Evolutionary conservation across 306 rosid genomes (phyloP).

Genomic region (Lagenaria siceraria): DNA sequence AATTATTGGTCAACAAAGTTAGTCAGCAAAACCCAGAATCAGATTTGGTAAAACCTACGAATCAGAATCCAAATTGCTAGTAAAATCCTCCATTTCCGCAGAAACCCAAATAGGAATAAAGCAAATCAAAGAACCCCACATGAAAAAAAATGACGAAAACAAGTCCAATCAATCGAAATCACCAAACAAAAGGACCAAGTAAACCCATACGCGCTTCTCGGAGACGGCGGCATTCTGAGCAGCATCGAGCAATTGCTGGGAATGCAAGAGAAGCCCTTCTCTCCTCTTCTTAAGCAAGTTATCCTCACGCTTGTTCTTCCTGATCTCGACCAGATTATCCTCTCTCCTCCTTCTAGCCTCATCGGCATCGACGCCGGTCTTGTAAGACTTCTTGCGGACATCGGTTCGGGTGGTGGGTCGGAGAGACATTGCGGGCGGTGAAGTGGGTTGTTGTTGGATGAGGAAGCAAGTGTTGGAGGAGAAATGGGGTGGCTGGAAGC

Average conservation of each 20-base stretch:
- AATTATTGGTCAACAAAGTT: background rate
- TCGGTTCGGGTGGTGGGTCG: slow-evolving; percentile 42
- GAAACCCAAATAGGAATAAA: background rate
- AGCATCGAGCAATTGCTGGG: slow-evolving; percentile 35
- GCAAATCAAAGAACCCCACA: background rate
- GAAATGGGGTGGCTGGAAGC: background rate
- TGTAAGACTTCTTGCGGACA: slow-evolving; percentile 47
- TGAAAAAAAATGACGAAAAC: background rate
- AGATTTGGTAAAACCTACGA: background rate
- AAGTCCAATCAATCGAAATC: background rate
- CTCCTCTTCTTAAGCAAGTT: slow-evolving; percentile 47
- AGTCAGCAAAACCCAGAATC: background rate
- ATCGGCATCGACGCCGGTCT: slow-evolving; percentile 50
- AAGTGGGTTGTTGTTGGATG: background rate
- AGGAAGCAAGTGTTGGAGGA: background rate
- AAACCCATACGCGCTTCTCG: slow-evolving; percentile 27
- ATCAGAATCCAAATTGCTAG: background rate
- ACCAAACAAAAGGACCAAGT: background rate
- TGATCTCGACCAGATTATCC: slow-evolving; percentile 49
- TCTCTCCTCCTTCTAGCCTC: slow-evolving; percentile 54
- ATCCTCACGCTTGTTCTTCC: slow-evolving; percentile 58
- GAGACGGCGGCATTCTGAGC: slow-evolving; percentile 15
- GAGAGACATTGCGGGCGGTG: slow-evolving; percentile 36
- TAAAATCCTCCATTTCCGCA: background rate
- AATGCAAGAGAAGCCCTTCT: slow-evolving; percentile 31